Evolutionary conservation across 441 rosid genomes (phyloP), one percentile per base, ranked within the genome.

Genomic region (Aleurites moluccanus): DNA sequence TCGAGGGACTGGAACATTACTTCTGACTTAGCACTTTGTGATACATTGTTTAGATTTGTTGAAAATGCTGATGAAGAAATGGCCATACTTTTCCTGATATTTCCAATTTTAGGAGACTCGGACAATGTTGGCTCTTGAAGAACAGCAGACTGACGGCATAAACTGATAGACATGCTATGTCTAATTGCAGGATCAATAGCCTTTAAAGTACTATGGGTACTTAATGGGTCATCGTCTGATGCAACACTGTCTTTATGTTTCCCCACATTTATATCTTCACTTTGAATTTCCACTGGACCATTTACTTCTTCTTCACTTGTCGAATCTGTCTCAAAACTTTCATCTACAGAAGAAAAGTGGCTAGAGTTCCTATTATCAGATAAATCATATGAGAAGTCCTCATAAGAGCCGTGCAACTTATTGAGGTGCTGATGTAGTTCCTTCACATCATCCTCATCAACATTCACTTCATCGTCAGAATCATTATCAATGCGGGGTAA

Each of bases 31-130:
- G 82, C 71, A 62, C 88, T 89, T 78, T 82, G 85, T 1, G 85
- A 83, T 65, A 78, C 70, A 82, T 80, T 83, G 66, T 75, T 84
- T 83, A 84, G 88, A 73, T 86, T 86, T 71, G 88, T 78, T 74
- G 85, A 80, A 76, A 83, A 80, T 64, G 85, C 64, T 60, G 97
- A 81, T 68, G 94, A 79, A 75, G 94, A 79, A 75, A 86, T 66
- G 64, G 80, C 81, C 77, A 85, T 68, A 78, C 97, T 93, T 80
- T 84, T 95, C 85, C 95, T 87, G 64, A 83, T 80, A 72, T 86
- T 85, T 85, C 86, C 88, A 70, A 96, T 84, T 87, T 88, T 96
- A 27, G 99, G 98, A 72, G 98, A 96, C 83, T 96, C 98, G 0
- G 97, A 91, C 69, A 87, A 76, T 56, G 86, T 84, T 63, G 98